phyloP scores from a whole-genome alignment of 2,329 filamentous ascomycete genomes.

The Xylariaceae sp. region DNA sequence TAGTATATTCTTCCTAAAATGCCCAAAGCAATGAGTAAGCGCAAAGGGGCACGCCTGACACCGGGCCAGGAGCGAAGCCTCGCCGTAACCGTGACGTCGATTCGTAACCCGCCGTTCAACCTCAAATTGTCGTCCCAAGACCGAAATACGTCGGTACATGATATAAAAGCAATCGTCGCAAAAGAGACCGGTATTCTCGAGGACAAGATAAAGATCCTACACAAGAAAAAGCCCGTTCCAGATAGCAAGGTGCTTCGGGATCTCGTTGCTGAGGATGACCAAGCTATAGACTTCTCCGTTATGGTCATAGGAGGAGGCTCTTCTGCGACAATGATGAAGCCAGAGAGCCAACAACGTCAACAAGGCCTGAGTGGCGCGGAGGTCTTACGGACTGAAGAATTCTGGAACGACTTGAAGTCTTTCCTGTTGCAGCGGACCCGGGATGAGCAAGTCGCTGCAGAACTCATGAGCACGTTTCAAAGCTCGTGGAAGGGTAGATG shows the following conservation, averaged over 20 bases:
- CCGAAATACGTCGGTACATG: slow-evolving; percentile 67
- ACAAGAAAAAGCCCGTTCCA: slow-evolving; percentile 77
- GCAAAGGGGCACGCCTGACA: slow-evolving; percentile 33
- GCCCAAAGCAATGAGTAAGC: slow-evolving; percentile 50
- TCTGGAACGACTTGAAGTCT: slow-evolving; percentile 80
- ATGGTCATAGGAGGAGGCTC: slow-evolving; percentile 78
- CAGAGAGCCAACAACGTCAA: slow-evolving; percentile 37
- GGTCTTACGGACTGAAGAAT: slow-evolving; percentile 63
- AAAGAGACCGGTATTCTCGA: slow-evolving; percentile 56
- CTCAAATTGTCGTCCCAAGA: slow-evolving; percentile 59
- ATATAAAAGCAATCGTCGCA: slow-evolving; percentile 68
- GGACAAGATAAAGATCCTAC: slow-evolving; percentile 81
- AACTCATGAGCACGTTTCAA: slow-evolving; percentile 63
- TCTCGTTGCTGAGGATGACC: slow-evolving; percentile 49
- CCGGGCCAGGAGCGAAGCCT: slow-evolving; percentile 50
- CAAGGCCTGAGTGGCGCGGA: slow-evolving; percentile 51
- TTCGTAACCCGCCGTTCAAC: slow-evolving; percentile 68
- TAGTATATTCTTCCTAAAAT: slow-evolving; percentile 70
- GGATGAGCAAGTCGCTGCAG: slow-evolving; percentile 60
- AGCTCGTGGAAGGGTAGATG: slow-evolving; percentile 57
- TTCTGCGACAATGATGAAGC: slow-evolving; percentile 32
- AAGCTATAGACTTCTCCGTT: slow-evolving; percentile 66
- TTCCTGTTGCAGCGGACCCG: slow-evolving; percentile 76
- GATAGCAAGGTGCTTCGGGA: slow-evolving; percentile 77
- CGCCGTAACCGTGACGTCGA: slow-evolving; percentile 64